A percentile compares a stretch with the other conserved stretches of the same genome.
These are phyloP conservation scores for Saccharomycopsis oosterbeekiorum DNA, from an alignment of 805 yeast genomes.

Conservation along the genomic window DNA sequence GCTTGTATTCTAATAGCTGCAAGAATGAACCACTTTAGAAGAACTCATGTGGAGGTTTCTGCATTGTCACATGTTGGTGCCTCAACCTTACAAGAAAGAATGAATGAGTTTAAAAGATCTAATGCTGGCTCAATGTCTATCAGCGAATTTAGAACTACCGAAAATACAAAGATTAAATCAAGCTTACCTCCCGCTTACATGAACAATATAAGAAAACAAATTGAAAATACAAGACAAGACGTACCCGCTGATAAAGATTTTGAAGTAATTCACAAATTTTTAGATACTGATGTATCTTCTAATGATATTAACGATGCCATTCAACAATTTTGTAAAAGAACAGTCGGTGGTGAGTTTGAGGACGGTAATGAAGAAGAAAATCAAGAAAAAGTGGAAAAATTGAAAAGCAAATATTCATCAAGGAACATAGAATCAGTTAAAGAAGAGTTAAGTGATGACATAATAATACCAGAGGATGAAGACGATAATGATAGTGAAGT, in stretches of 20 bases:
- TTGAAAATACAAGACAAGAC: not conserved
- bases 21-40: conserved; percentile 88
- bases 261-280: conserved; percentile 11
- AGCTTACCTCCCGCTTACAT: conserved; percentile 80
- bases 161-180: conserved; percentile 26
- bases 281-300: conserved; percentile 8
- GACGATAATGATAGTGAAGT: conserved; percentile 18
- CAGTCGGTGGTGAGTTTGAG: not conserved
- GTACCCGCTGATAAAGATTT: not conserved
- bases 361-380: conserved; percentile 10
- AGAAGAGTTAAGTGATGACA: conserved; percentile 12
- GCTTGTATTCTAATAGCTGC: conserved; percentile 91
- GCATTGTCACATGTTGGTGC: conserved; percentile 94
- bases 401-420: not conserved
- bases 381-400: conserved; percentile 1
- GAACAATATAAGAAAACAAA: conserved; percentile 37
- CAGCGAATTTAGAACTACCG: conserved; percentile 51
- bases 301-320: conserved; percentile 12
- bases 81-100: conserved; percentile 81
- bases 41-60: conserved; percentile 89
- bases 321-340: conserved; percentile 6
- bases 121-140: conserved; percentile 66
- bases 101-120: conserved; percentile 79
- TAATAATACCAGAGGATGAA: conserved; percentile 5
- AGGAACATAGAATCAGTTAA: not conserved